A percentile compares a stretch with the other conserved stretches of the same genome.
Conservation (phyloP, 345 rosid genomes). For the Rubroshorea leprosula region DNA sequence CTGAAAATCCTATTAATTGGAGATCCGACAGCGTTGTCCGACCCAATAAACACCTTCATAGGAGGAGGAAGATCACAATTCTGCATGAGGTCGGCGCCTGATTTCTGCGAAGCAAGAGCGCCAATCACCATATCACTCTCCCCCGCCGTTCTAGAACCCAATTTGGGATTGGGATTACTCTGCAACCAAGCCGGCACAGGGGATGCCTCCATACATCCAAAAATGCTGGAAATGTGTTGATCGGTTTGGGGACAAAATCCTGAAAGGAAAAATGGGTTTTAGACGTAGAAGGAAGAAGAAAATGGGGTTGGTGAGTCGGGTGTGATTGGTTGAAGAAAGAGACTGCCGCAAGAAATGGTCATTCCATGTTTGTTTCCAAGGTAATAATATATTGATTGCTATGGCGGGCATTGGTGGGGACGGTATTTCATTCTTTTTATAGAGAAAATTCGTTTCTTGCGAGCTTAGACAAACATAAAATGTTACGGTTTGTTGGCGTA, state of each 20-base stretch:
- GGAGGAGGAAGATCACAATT: constrained; percentile 66
- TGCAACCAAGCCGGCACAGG: constrained; percentile 22
- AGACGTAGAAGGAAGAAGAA: constrained; percentile 11
- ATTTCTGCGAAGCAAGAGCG: constrained; percentile 16
- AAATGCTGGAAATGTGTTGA: too few species aligned
- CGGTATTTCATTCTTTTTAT: neutral
- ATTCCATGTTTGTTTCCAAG: too few species aligned
- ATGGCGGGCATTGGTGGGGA: neutral
- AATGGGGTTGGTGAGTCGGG: constrained; percentile 13
- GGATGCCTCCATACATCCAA: neutral
- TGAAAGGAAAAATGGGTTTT: too few species aligned
- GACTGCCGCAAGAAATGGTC: constrained; percentile 23
- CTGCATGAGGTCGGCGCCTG: constrained; percentile 27
- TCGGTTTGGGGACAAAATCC: too few species aligned
- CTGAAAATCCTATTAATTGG: neutral
- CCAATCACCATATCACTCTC: constrained; percentile 27
- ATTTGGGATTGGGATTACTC: constrained; percentile 13
- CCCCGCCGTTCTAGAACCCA: neutral
- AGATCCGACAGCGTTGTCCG: constrained; percentile 17
- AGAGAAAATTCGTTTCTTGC: constrained; percentile 29
- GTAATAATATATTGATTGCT: neutral
- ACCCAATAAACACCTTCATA: constrained; percentile 33
- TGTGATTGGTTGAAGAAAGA: neutral
- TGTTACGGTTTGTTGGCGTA: neutral
- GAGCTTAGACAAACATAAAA: constrained; percentile 2